Evolutionary conservation across 2,329 filamentous ascomycete genomes (phyloP).

Genomic region (Talaromyces sp.): DNA sequence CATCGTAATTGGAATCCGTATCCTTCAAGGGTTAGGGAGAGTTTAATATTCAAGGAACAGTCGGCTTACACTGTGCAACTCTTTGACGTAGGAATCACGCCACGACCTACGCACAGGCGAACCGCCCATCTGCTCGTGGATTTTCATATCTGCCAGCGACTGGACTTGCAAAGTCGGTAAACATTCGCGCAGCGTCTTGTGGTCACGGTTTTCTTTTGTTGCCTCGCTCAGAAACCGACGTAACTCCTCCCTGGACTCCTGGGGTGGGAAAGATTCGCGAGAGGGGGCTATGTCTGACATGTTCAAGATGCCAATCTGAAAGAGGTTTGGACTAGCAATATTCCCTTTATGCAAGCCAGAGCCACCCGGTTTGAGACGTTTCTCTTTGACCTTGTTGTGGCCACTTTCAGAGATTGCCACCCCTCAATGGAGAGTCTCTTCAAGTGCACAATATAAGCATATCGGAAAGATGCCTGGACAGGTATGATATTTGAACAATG

Average conservation of each 20-base stretch:
- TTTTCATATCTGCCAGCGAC: not conserved
- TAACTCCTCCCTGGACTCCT: not conserved
- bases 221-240: not conserved
- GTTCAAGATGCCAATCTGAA: not conserved
- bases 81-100: not conserved
- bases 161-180: not conserved
- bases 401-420: not conserved
- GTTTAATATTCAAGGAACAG: not conserved
- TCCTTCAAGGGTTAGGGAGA: not conserved
- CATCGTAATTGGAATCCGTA: not conserved
- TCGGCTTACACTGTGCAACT: not conserved
- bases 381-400: not conserved
- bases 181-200: not conserved
- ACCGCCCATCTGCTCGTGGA: not conserved
- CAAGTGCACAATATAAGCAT: not conserved
- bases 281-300: not conserved
- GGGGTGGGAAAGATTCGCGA: not conserved
- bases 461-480: not conserved
- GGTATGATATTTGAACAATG: not conserved
- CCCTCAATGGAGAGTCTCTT: not conserved
- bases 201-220: not conserved
- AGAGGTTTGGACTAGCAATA: not conserved
- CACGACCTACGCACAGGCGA: not conserved
- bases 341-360: not conserved
- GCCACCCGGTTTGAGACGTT: not conserved